These are phyloP conservation scores for Symbiodinium natans DNA, from an alignment of 73 alveolate species.

Conservation along the genomic window DNA sequence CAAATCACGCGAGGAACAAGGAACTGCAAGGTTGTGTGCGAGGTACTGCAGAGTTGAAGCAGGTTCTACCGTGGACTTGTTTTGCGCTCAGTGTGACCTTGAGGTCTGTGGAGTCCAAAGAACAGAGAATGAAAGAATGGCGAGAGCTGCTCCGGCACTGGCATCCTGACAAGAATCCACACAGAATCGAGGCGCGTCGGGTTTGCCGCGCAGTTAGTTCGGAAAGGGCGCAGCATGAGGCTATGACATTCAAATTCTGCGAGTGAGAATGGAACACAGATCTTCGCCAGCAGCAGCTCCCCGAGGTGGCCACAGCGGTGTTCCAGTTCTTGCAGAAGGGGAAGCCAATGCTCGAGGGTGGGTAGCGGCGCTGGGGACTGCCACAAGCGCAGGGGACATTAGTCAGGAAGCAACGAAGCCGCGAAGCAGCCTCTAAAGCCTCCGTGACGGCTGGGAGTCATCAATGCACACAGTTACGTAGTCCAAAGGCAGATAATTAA, in stretches of 20 bases:
- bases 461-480: background rate
- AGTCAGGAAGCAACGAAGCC: constrained; percentile 2
- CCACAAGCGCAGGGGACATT: background rate
- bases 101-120: constrained; percentile 81
- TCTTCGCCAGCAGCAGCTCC: background rate
- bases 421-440: background rate
- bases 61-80: background rate
- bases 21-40: background rate
- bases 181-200: constrained; percentile 32
- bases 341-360: constrained; percentile 83
- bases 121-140: constrained; percentile 91
- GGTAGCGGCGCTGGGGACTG: background rate
- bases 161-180: constrained; percentile 93
- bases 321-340: constrained; percentile 94
- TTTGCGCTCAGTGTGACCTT: background rate
- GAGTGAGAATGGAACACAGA: too few relatives aligned
- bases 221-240: background rate
- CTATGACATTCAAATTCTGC: background rate
- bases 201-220: background rate
- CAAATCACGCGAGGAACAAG: too few relatives aligned
- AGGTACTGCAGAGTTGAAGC: background rate
- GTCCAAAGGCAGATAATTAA: background rate
- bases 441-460: background rate
- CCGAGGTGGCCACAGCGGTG: constrained; percentile 88
- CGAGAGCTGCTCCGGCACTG: constrained; percentile 84